Evolutionary conservation across 177 flowering plant species (phyloP), one percentile per base, ranked within the genome.

Genomic region (Telopea speciosissima): DNA sequence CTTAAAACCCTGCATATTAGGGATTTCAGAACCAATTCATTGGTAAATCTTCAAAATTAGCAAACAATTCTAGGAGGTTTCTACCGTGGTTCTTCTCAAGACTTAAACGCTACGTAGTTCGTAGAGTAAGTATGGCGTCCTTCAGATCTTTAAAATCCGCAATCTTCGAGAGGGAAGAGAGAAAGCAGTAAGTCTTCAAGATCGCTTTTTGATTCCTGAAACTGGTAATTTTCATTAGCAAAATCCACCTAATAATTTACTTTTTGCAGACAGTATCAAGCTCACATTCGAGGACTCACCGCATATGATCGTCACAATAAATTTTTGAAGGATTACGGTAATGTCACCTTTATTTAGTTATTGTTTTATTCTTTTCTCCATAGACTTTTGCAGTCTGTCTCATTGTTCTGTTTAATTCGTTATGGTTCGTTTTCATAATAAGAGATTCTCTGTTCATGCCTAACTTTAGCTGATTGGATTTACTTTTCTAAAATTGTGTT

Each of bases 231-330:
- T 23, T 54, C 36, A 49, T 14, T 1, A 21, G 11, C 4, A 23
- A 24, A 36, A 8, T 8, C 64, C 8, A 26, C 16, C 16, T 24
- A 6, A 8, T 22, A 0, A 44, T 14, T 62, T 63, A n/a, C 9
- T 56, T 16, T 19, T 75, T 75, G 58, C 81, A 84, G 97, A 80
- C 97, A 92, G 67, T 94, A 94, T 80, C 97, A 94, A 81, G 88
- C 85, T 70, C 90, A 92, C 61, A 84, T 95, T 65, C 86, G 85
- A 65, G 96, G 97, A 1, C 91, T 95, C 76, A 92, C 88, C 58
- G 97, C 97, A 1, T 94, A 83, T 71, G 97, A 95, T 68, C 93
- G 96, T 67, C 99, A 95, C 83, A 88, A 88, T 83, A 92, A 95
- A 61, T 95, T 89, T 73, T 3, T 95, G 52, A 83, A 87, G 14